These are phyloP conservation scores for Annulohypoxylon bovei DNA, from an alignment of 495 filamentous ascomycete species.

Conservation along the genomic window DNA sequence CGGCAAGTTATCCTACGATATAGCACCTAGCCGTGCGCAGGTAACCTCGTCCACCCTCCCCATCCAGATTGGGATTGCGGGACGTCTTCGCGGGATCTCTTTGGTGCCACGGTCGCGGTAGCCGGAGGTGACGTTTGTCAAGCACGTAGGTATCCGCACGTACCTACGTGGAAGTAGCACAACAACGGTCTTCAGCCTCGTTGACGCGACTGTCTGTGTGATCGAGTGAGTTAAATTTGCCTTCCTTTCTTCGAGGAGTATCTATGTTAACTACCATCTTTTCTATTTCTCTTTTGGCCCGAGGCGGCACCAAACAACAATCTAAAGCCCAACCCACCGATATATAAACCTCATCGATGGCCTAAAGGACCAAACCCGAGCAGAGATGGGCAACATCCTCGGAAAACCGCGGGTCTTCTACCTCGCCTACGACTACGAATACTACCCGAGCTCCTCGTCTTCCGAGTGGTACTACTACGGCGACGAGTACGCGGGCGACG, in stretches of 20 bases:
- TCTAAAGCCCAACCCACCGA: neutral
- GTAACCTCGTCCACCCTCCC: too few species aligned
- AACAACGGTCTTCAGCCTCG: neutral
- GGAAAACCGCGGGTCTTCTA: constrained; percentile 18
- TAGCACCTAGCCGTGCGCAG: too few species aligned
- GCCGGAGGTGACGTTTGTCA: neutral
- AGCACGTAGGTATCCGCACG: neutral
- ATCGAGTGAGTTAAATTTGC: neutral
- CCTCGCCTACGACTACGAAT: constrained; percentile 5
- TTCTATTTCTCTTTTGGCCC: too few species aligned
- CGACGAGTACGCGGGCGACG: neutral
- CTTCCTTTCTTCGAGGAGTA: neutral
- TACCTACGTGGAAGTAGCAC: neutral
- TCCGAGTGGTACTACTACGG: neutral
- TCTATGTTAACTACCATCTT: neutral
- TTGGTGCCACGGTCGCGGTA: neutral
- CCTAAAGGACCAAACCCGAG: neutral
- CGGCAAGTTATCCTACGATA: too few species aligned
- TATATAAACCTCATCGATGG: constrained; percentile 7
- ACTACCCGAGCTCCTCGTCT: neutral
- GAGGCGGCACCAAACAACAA: too few species aligned
- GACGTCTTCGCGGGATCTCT: neutral
- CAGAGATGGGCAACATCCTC: constrained; percentile 30
- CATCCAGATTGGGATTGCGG: neutral
- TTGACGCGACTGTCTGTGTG: neutral